Percentiles rank a stretch among this genome's conserved stretches.
Evolutionary conservation across 768 basidiomycete genomes (phyloP).

Genomic region (Boletus rufocinnamomeus): DNA sequence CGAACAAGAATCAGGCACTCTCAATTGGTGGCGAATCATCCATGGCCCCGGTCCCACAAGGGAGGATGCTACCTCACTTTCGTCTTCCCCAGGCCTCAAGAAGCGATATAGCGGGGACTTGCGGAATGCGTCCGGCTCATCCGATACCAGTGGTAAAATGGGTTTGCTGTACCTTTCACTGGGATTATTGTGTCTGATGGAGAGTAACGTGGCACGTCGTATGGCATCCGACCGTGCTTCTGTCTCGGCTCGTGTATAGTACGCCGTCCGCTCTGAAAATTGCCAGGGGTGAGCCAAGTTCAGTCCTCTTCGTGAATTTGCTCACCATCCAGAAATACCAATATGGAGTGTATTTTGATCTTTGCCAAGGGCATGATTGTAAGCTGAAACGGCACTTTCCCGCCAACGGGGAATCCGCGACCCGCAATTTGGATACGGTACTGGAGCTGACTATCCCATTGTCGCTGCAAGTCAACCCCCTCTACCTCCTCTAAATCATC

Average conservation of each 20-base stretch:
- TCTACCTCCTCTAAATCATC: constrained; percentile 59
- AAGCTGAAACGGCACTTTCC: constrained; percentile 74
- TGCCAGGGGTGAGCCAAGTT: background rate
- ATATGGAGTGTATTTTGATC: constrained; percentile 74
- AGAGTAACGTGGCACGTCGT: constrained; percentile 60
- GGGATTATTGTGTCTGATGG: constrained; percentile 45
- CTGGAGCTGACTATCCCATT: constrained; percentile 88
- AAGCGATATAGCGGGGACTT: constrained; percentile 67
- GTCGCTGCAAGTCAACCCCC: constrained; percentile 80
- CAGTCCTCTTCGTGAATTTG: background rate
- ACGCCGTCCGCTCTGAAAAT: constrained; percentile 73
- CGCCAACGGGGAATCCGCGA: constrained; percentile 81
- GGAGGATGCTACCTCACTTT: constrained; percentile 56
- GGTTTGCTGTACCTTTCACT: constrained; percentile 54
- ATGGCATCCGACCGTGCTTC: constrained; percentile 70
- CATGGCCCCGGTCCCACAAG: constrained; percentile 87
- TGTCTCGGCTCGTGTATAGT: constrained; percentile 68
- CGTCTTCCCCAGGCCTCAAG: constrained; percentile 48
- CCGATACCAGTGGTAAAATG: constrained; percentile 77
- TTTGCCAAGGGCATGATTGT: constrained; percentile 84
- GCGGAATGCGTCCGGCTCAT: constrained; percentile 60
- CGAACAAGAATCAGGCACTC: constrained; percentile 65
- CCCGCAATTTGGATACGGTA: constrained; percentile 77
- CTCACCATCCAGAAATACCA: constrained; percentile 80
- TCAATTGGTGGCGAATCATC: constrained; percentile 69